Evolutionary conservation across 352 stramenopile species (phyloP), one percentile per base, ranked within the genome.

Genomic region (Globisporangium okanoganense): DNA sequence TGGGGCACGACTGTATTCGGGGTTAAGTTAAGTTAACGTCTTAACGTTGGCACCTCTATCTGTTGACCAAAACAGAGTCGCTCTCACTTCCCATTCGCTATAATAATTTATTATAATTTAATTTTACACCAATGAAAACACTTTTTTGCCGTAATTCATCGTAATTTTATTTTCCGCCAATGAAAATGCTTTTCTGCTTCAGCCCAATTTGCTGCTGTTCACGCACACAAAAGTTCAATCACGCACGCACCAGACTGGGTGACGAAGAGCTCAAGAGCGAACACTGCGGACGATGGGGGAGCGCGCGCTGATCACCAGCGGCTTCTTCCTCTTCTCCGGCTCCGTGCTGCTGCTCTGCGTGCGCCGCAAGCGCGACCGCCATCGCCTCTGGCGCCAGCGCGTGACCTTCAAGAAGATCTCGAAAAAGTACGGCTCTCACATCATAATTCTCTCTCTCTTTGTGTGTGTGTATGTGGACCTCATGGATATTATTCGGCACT

Each of bases 331-430:
- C 62, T 75, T 92, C 56, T 90, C 80, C 16, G 85, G 77, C 18
- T 85, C 76, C 9, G 63, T 92, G 27, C 71, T 75, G 66, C 65
- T 88, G 35, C 64, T 92, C 44, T 92, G 79, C 44, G 64, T 85
- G 25, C 71, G 76, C 47, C 79, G 83, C 54, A 90, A 94, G 68
- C 73, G 75, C 52, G 70, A 82, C 56, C 81, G 85, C 18, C 71
- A 92, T 58, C 73, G 75, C 35, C 66, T 75, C 51, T 94, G 85
- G 85, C 82, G 76, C 22, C 68, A 87, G 65, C 81, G 84, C 44
- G 71, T 94, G 25, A 88, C 77, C 7, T 85, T 89, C 72, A 94
- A 94, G 71, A 92, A 93, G 68, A 83, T 94, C 61, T 93, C 83
- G 57, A 89, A 91, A 66, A 81, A 79, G 85, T 94, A 56, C 38